phyloP scores from a whole-genome alignment of 108 stramenopile genomes.

The Discostella pseudostelligera region DNA sequence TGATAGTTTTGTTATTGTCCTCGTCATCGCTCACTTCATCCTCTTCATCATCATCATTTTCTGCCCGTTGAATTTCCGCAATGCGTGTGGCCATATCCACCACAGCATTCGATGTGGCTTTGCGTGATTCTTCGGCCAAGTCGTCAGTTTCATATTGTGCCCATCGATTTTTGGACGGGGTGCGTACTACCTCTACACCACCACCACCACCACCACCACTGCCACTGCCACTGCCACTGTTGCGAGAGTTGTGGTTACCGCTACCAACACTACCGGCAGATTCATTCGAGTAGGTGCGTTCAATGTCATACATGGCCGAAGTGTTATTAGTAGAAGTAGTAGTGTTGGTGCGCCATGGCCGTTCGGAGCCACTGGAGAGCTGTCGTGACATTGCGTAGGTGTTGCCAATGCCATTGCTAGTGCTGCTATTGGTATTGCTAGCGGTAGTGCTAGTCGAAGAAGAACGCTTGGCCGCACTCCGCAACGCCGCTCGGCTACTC shows the following conservation, averaged over 20 bases:
- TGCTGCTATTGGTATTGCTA: background rate
- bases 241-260: background rate
- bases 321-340: background rate
- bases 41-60: background rate
- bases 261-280: background rate
- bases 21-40: background rate
- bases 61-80: constrained; percentile 14
- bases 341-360: too few relatives aligned
- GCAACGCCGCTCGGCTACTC: background rate
- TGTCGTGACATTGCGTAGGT: too few relatives aligned
- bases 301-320: background rate
- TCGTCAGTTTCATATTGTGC: constrained; percentile 33
- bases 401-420: background rate
- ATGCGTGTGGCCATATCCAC: constrained; percentile 38
- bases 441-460: background rate
- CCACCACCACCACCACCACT: too few relatives aligned
- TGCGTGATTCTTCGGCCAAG: constrained; percentile 31
- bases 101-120: constrained; percentile 41
- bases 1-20: too few relatives aligned
- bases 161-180: constrained; percentile 25
- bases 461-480: constrained; percentile 6
- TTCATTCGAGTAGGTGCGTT: background rate
- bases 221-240: too few relatives aligned
- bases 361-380: too few relatives aligned
- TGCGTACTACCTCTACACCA: too few relatives aligned